These are phyloP conservation scores for Truncatella angustata DNA, from an alignment of 2,329 filamentous ascomycete genomes.

Conservation along the genomic window DNA sequence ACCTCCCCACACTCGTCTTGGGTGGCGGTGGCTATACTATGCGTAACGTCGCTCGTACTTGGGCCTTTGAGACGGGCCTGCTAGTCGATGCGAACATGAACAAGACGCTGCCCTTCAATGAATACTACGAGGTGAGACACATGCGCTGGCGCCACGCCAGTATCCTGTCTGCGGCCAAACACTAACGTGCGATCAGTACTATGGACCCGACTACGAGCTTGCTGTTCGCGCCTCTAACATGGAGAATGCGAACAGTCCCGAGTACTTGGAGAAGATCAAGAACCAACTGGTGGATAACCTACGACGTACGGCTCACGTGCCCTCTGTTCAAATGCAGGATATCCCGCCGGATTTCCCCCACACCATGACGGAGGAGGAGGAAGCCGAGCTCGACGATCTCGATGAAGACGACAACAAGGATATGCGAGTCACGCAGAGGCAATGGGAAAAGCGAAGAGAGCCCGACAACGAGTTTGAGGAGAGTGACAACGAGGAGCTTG, in stretches of 20 bases:
- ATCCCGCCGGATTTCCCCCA: conserved; percentile 61
- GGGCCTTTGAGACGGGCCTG: conserved; percentile 94
- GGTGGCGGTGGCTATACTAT: conserved; percentile 97
- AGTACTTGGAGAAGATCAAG: conserved; percentile 81
- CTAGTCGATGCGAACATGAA: conserved; percentile 81
- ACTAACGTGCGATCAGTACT: conserved; percentile 66
- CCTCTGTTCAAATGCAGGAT: conserved; percentile 89
- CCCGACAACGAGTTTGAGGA: conserved; percentile 81
- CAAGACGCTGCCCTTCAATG: conserved; percentile 86
- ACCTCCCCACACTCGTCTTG: conserved; percentile 83
- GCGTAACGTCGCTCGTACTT: conserved; percentile 92
- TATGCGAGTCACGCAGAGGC: conserved; percentile 74
- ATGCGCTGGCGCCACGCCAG: background rate
- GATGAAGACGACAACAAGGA: conserved; percentile 89
- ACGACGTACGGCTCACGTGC: conserved; percentile 78
- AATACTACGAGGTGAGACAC: conserved; percentile 75
- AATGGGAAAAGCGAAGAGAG: conserved; percentile 75
- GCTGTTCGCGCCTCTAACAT: conserved; percentile 87
- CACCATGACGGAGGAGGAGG: conserved; percentile 65
- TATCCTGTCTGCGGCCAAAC: conserved; percentile 4
- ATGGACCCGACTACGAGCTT: conserved; percentile 84
- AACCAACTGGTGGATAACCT: conserved; percentile 82
- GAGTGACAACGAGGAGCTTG: conserved; percentile 85
- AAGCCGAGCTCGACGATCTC: conserved; percentile 63
- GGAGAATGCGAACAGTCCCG: conserved; percentile 83